Base-by-base conservation (phyloP, 345 rosid genomes). In the Rubroshorea leprosula region DNA sequence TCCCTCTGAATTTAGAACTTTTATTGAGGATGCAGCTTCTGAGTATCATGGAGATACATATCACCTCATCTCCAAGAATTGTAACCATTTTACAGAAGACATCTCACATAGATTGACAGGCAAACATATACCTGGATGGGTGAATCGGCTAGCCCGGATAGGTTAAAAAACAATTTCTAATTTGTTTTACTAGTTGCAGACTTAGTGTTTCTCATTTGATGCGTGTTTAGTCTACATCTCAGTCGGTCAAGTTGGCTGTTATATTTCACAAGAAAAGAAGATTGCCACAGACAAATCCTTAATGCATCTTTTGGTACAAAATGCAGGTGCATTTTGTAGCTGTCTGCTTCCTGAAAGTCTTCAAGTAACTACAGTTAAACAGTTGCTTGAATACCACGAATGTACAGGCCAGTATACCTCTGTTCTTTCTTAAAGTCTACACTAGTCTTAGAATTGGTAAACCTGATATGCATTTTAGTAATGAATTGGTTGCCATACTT, bases 41-140 rank as follows among this genome's bases (percentile, higher is more conserved):
- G 90, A 81, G 64, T 83, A 86, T 69, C 90, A 86, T 61, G 94
- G 94, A 60, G 94, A 86, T 69, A 83, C 90, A 20, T 86, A 83
- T 61, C 80, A 86, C 62, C 87, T 86, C 41, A 83, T 83, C 58
- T 77, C 90, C 54, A 86, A 83, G 72, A 86, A 86, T 57, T 86
- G 90, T 82, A 86, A 86, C 74, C 90, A 86, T 63, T 86, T 86
- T 50, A 86, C 87, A 2, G 80, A 81, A 31, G 87, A 86, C 39
- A 71, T 83, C 1, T 54, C 85, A 2, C 50, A 46, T 59, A 86
- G 83, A 71, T 68, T 86, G 78, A 78, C 76, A 0, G 78, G 78
- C 57, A 81, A 73, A 67, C 62, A 44, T 43, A 76, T 83, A 70
- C 94, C 94, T 17, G 80, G 87, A 44, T 86, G 90, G 87, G 87